Evolutionary conservation across 305 asterid genomes (phyloP), one percentile per base, ranked within the genome.

Genomic region (Fraxinus platypoda): DNA sequence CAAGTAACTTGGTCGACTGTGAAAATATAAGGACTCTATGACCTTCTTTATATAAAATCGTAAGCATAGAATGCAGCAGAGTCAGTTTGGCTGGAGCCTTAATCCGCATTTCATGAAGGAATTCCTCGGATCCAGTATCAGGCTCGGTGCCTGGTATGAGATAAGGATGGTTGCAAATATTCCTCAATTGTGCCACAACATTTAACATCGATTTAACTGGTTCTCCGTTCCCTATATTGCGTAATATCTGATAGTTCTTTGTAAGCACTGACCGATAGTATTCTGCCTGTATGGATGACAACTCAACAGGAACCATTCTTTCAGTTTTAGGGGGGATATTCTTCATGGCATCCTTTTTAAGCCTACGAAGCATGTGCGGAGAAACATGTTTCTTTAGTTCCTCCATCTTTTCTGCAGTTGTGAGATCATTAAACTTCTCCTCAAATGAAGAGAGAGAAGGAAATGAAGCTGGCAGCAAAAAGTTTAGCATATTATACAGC

Each of bases 111-210:
- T 94, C 99, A 66, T 96, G 99, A 75, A 96, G 97, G 88, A 94
- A 94, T 77, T 93, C 97, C 54, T 89, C 76, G 2, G 99, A 91
- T 19, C 98, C 99, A 17, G 92, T 87, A 79, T 93, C 99, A 80
- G 99, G 99, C 88, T 94, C 98, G 35, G 99, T 96, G 75, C 98
- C 99, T 15, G 94, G 98, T 30, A 96, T 94, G 78, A 96, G 97
- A 89, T 96, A 96, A 77, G 99, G 99, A 88, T 96, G 99, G 84
- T 96, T 96, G 90, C 99, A 96, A 76, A 96, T 97, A 86, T 96
- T 96, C 88, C 98, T 89, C 35, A 96, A 87, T 91, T 96, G 98
- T 96, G 92, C 93, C 82, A 96, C 99, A 35, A 96, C 95, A 81
- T 96, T 96, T 85, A 94, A 91, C 99, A 94, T 93, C 12, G 98